Percentiles rank a stretch among this genome's conserved stretches.
phyloP scores from a whole-genome alignment of 768 basidiomycete species.

The Naganishia vishniacii region DNA sequence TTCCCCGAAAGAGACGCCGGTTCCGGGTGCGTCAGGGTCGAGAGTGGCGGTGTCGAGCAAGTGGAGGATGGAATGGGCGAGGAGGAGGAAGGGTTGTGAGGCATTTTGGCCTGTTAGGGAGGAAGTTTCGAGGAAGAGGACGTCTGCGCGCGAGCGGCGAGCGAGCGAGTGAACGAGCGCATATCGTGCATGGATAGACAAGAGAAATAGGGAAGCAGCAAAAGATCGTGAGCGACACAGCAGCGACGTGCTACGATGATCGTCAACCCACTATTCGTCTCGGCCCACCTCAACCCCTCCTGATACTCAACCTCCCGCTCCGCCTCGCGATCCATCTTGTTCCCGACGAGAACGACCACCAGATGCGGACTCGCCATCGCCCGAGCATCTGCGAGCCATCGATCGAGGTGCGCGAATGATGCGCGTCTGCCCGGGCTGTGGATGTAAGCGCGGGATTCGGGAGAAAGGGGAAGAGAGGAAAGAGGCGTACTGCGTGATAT shows the following conservation, averaged over 20 bases:
- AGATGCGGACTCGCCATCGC: constrained; percentile 87
- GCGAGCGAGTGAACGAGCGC: background rate
- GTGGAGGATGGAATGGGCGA: constrained; percentile 78
- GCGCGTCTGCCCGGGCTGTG: constrained; percentile 60
- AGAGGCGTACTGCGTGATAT: constrained; percentile 54
- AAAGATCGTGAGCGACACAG: background rate
- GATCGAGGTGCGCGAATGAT: constrained; percentile 73
- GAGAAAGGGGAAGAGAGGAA: background rate
- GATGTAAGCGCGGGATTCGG: background rate
- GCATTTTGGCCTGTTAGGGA: constrained; percentile 89
- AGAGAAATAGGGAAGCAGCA: background rate
- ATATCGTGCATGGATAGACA: background rate
- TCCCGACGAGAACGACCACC: constrained; percentile 69
- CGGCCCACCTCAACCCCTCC: constrained; percentile 92
- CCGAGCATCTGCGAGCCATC: constrained; percentile 89
- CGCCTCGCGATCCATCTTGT: constrained; percentile 90
- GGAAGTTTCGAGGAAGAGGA: constrained; percentile 89
- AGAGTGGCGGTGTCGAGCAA: constrained; percentile 83
- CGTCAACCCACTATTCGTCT: constrained; percentile 70
- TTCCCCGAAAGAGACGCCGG: constrained; percentile 94
- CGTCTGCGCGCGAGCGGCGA: constrained; percentile 54
- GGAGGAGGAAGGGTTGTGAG: constrained; percentile 73
- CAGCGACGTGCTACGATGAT: no score
- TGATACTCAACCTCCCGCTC: constrained; percentile 88
- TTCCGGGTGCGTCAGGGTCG: constrained; percentile 89